These are phyloP conservation scores for Starmerella asiatica DNA, from an alignment of 805 yeast species.

Conservation along the genomic window DNA sequence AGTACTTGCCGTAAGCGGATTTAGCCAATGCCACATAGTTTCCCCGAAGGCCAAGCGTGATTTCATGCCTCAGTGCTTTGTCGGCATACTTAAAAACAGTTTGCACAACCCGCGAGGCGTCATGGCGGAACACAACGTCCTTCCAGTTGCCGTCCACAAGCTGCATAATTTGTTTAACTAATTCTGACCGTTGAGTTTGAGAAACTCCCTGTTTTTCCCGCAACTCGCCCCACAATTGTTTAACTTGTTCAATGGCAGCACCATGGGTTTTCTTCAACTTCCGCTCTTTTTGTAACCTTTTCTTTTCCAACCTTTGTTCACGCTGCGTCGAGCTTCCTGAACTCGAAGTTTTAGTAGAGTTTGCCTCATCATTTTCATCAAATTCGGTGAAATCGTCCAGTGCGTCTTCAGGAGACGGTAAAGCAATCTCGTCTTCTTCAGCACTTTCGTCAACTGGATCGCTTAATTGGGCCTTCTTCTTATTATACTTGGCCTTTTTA, in stretches of 20 bases:
- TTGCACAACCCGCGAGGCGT: conserved; percentile 91
- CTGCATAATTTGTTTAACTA: conserved; percentile 75
- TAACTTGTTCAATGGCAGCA: conserved; percentile 67
- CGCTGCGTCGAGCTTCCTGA: background rate
- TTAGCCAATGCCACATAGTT: conserved; percentile 72
- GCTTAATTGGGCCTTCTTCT: conserved; percentile 9
- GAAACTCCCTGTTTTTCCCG: conserved; percentile 72
- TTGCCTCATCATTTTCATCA: conserved; percentile 13
- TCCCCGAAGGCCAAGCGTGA: conserved; percentile 59
- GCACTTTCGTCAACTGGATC: too few relatives aligned
- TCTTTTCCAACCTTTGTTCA: conserved; percentile 61
- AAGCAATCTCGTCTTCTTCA: conserved; percentile 17
- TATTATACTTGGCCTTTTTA: conserved; percentile 22
- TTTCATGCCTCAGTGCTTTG: conserved; percentile 60
- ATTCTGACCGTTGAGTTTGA: conserved; percentile 50
- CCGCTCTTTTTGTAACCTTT: conserved; percentile 62
- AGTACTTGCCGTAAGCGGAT: conserved; percentile 84
- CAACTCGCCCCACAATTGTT: conserved; percentile 78
- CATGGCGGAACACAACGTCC: conserved; percentile 87
- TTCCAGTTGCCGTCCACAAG: conserved; percentile 52
- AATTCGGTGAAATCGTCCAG: conserved; percentile 4
- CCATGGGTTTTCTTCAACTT: conserved; percentile 84
- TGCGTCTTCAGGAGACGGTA: conserved; percentile 11
- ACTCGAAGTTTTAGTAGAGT: conserved; percentile 40
- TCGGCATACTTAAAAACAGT: conserved; percentile 77